Evolutionary conservation across 176 grass and related monocot species (phyloP).

Genomic region (Stipa capillata): DNA sequence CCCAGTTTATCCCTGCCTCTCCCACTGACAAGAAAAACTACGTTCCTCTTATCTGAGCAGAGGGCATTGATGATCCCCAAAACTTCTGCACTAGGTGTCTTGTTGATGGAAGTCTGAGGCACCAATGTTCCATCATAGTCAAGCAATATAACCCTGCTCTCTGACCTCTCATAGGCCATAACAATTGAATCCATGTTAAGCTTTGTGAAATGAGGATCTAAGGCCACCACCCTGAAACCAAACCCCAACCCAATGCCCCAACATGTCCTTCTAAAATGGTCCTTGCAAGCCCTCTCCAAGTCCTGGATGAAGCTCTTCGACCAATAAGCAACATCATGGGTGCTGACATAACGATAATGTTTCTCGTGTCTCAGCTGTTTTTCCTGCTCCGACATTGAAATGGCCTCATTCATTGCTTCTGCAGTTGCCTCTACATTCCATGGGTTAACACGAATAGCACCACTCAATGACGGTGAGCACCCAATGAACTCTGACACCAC

Average conservation of each 20-base stretch:
- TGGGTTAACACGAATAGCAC: slow-evolving; percentile 87
- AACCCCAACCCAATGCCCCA: slow-evolving; percentile 98
- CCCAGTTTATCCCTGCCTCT: slow-evolving; percentile 50
- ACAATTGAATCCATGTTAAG: slow-evolving; percentile 80
- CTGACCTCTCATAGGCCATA: slow-evolving; percentile 50
- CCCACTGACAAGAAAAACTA: slow-evolving; percentile 76
- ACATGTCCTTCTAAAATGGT: slow-evolving; percentile 81
- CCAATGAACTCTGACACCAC: slow-evolving; percentile 97
- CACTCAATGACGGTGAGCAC: slow-evolving; percentile 88
- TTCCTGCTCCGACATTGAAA: slow-evolving; percentile 66
- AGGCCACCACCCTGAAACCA: slow-evolving; percentile 90
- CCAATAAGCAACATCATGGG: slow-evolving; percentile 90
- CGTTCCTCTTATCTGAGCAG: slow-evolving; percentile 66
- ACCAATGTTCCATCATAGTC: slow-evolving; percentile 97
- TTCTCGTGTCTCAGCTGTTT: slow-evolving; percentile 95
- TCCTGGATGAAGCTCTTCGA: slow-evolving; percentile 68
- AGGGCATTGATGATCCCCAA: slow-evolving; percentile 69
- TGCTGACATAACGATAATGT: slow-evolving; percentile 86
- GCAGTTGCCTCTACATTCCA: slow-evolving; percentile 87
- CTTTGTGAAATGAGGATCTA: slow-evolving; percentile 88
- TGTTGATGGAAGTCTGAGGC: slow-evolving; percentile 58
- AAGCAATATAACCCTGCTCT: slow-evolving; percentile 73
- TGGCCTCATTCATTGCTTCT: slow-evolving; percentile 83
- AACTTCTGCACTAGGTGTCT: slow-evolving; percentile 48
- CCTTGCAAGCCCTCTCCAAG: slow-evolving; percentile 76